These are phyloP conservation scores for Leptographium lundbergii DNA, from an alignment of 2,329 filamentous ascomycete genomes.

Conservation along the genomic window DNA sequence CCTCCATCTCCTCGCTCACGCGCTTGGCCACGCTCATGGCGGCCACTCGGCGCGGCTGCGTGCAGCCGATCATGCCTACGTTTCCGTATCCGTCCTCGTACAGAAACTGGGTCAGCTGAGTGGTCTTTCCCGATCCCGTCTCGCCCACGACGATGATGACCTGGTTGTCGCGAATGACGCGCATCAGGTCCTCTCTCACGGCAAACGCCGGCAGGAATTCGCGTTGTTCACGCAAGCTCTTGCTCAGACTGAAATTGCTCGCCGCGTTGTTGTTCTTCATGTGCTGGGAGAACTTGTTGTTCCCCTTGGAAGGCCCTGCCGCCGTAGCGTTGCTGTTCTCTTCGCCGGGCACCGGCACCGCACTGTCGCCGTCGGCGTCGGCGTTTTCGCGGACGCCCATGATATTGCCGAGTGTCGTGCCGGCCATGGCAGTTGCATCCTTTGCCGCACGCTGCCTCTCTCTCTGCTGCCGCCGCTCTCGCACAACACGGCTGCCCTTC, in stretches of 20 bases:
- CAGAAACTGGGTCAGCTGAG: constrained; percentile 90
- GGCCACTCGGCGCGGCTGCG: constrained; percentile 88
- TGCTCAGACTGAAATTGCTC: constrained; percentile 86
- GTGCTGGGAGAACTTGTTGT: constrained; percentile 76
- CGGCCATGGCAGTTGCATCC: constrained; percentile 84
- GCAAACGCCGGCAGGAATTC: constrained; percentile 93
- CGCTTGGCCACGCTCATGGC: constrained; percentile 99
- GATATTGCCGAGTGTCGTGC: constrained; percentile 83
- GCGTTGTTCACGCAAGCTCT: constrained; percentile 78
- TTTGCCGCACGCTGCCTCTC: constrained; percentile 91
- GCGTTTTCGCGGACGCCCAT: constrained; percentile 95
- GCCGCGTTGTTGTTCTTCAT: constrained; percentile 78
- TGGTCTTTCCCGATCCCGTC: constrained; percentile 95
- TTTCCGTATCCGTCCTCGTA: constrained; percentile 90
- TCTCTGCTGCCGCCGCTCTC: constrained; percentile 79
- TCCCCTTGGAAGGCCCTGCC: constrained; percentile 20
- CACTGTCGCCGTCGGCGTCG: constrained; percentile 82
- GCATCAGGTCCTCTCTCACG: constrained; percentile 80
- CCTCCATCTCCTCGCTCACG: constrained; percentile 97
- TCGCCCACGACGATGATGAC: constrained; percentile 95
- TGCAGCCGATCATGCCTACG: constrained; percentile 85
- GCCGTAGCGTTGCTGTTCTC: constrained; percentile 33
- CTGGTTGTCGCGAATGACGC: constrained; percentile 92
- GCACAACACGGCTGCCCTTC: constrained; percentile 87
- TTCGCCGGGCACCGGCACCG: constrained; percentile 61